Percentiles rank a stretch among this genome's conserved stretches.
These are phyloP conservation scores for Maudiozyma bulderi DNA, from an alignment of 805 yeast species.

Conservation along the genomic window DNA sequence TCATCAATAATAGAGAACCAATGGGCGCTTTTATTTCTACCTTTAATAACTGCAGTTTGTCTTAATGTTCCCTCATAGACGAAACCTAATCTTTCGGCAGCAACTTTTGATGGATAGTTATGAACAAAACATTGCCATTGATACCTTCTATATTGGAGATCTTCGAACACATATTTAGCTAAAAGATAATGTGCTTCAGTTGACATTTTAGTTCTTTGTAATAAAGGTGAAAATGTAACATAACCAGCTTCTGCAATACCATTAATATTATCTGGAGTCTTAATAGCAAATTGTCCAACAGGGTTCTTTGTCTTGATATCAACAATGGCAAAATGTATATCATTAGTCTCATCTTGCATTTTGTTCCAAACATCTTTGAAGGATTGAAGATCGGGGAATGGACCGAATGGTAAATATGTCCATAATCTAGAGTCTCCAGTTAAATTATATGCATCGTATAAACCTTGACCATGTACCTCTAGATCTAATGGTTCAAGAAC, in stretches of 20 bases:
- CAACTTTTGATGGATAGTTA: constrained; percentile 23
- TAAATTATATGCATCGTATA: constrained; percentile 7
- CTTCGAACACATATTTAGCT: constrained; percentile 22
- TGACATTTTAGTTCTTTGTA: constrained; percentile 19
- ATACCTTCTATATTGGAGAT: constrained; percentile 24
- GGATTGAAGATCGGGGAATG: constrained; percentile 2
- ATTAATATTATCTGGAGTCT: constrained; percentile 20
- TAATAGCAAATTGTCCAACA: constrained; percentile 22
- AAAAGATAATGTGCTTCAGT: constrained; percentile 28
- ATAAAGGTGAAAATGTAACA: constrained; percentile 16
- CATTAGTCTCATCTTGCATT: neutral
- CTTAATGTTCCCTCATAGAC: constrained; percentile 27
- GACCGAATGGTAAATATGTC: constrained; percentile 15
- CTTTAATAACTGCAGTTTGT: constrained; percentile 22
- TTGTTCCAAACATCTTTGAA: neutral
- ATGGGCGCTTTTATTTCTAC: constrained; percentile 25
- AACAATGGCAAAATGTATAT: constrained; percentile 16
- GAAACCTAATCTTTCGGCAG: constrained; percentile 28
- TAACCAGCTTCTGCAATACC: constrained; percentile 26
- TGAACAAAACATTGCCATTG: constrained; percentile 30
- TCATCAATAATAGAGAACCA: constrained; percentile 27
- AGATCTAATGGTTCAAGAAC: constrained; percentile 9
- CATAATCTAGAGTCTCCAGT: constrained; percentile 7
- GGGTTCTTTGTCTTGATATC: constrained; percentile 13
- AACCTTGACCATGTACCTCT: constrained; percentile 10